Base-by-base conservation (phyloP, 805 yeast species). In the Ogataea paraovalis region DNA sequence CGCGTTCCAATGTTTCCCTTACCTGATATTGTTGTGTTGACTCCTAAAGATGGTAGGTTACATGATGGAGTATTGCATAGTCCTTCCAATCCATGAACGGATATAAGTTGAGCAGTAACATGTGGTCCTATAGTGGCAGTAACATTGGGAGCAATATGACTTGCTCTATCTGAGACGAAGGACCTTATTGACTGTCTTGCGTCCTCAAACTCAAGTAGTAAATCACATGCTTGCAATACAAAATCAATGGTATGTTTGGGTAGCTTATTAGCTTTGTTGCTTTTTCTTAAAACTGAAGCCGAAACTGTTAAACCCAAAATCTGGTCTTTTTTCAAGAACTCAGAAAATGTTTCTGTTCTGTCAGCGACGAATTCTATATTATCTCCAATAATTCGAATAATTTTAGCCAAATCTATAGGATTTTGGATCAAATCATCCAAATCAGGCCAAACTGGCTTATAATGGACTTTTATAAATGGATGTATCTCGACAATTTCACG, bases 31-130 rank as follows among this genome's bases (percentile, higher is more conserved):
- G 66, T 64, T 44, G 74, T 66, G 39, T 74, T 74, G 13, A 78
- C 76, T 0, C 96, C 97, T 42, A 88, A 68, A 0, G 95, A 79
- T 0, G 96, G 82, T 20, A 92, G 58, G 60, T 92, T 92, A 57
- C 97, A 87, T 3, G 96, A 75, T 0, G 97, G 96, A 0, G 87
- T 79, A 27, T 65, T 68, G 2, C 89, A 79, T 9, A 92, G 67
- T 6, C 79, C 82, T 12, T 68, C 68, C 4, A 92, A 63, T 0
- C 96, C 89, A 2, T 96, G 95, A 16, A 76, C 71, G 1, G 87
- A 76, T 21, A 92, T 67, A 16, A 94, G 65, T 56, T 85, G 87
- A 0, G 96, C 84, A 0, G 96, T 79, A 0, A 86, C 76, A 5
- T 76, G 69, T 0, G 95, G 70, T 0, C 96, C 95, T 2, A 92